phyloP scores from a whole-genome alignment of 2,329 filamentous ascomycete genomes.

The Aaosphaeria arxii region DNA sequence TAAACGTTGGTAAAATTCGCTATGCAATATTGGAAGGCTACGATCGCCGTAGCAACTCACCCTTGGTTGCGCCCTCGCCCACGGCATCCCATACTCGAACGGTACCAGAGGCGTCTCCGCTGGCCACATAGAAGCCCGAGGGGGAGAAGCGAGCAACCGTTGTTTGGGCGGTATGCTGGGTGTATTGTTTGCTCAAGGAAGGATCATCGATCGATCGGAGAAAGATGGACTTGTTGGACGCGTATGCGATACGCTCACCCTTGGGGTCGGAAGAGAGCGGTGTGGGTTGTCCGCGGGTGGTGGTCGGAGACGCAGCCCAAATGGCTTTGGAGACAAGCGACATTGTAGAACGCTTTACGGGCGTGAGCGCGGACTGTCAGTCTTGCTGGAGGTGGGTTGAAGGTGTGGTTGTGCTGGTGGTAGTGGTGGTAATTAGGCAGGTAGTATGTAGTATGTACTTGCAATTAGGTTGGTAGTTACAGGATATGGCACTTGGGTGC shows the following conservation, averaged over 20 bases:
- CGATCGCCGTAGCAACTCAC: constrained; percentile 18
- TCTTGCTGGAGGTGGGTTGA: not conserved
- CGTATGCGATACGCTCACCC: constrained; percentile 89
- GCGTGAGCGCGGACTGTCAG: too few species aligned
- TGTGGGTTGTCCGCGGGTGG: constrained; percentile 81
- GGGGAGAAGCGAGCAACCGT: constrained; percentile 93
- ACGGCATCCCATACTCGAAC: constrained; percentile 91
- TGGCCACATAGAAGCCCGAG: constrained; percentile 91
- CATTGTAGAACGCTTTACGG: too few species aligned
- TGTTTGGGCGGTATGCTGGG: constrained; percentile 80
- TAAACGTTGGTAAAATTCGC: constrained; percentile 20
- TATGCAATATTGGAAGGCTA: constrained; percentile 2
- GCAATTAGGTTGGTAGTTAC: too few species aligned
- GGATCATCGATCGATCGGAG: constrained; percentile 92
- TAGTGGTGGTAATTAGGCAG: not conserved
- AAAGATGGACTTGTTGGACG: constrained; percentile 97
- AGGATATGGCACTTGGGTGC: too few species aligned
- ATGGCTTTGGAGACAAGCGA: constrained; percentile 57
- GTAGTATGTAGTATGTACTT: too few species aligned
- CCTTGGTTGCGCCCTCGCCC: constrained; percentile 83
- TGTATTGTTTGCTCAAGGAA: constrained; percentile 82
- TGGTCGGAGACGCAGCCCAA: constrained; percentile 80
- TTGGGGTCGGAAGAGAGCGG: constrained; percentile 85
- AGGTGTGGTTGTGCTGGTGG: not conserved
- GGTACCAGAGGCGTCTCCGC: constrained; percentile 78